Conservation (phyloP, 805 yeast genomes). For the Torulaspora gathmanii region DNA sequence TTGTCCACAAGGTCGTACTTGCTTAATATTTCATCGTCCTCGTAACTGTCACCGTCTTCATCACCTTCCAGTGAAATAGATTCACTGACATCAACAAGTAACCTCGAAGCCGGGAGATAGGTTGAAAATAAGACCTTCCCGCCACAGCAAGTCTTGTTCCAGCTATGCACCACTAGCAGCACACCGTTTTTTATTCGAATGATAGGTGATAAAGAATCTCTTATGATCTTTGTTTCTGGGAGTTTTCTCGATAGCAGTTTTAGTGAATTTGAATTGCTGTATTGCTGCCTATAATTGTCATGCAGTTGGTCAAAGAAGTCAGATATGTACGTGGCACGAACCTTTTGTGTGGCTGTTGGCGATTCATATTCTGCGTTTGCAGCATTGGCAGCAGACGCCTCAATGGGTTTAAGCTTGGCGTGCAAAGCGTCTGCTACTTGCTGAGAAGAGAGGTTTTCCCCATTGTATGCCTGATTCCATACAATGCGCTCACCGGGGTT, state of each 20-base stretch:
- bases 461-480: slow-evolving; percentile 6
- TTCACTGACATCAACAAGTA: slow-evolving; percentile 9
- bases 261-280: slow-evolving; percentile 25
- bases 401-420: slow-evolving; percentile 8
- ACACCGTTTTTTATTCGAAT: slow-evolving; percentile 26
- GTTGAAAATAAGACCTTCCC: slow-evolving; percentile 33
- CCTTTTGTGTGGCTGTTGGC: background rate
- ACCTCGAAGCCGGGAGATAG: slow-evolving; percentile 26
- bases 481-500: slow-evolving; percentile 6
- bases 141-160: slow-evolving; percentile 32
- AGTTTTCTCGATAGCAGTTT: slow-evolving; percentile 26
- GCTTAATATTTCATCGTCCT: slow-evolving; percentile 14
- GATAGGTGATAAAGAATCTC: slow-evolving; percentile 27
- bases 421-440: slow-evolving; percentile 4
- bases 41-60: slow-evolving; percentile 12
- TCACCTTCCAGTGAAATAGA: slow-evolving; percentile 6
- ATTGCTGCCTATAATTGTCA: slow-evolving; percentile 25
- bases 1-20: slow-evolving; percentile 17
- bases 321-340: slow-evolving; percentile 13
- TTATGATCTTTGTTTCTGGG: slow-evolving; percentile 26
- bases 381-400: background rate
- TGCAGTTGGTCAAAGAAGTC: slow-evolving; percentile 28
- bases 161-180: slow-evolving; percentile 28
- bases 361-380: background rate
- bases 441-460: slow-evolving; percentile 5